These are phyloP conservation scores for Nepenthes alata DNA, from an alignment of 179 eudicot species.

Conservation along the genomic window DNA sequence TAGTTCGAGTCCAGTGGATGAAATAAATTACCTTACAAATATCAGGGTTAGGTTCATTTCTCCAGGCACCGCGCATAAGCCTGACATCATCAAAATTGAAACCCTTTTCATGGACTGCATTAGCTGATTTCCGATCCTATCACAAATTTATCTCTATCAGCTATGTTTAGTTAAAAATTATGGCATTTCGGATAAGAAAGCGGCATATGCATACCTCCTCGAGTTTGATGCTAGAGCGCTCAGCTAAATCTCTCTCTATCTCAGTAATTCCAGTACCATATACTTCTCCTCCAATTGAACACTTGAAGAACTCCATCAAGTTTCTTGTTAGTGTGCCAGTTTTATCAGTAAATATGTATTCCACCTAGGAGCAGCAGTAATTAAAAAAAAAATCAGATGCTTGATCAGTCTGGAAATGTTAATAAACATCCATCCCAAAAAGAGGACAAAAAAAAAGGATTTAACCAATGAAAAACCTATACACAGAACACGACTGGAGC, in stretches of 20 bases:
- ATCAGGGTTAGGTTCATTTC: constrained; percentile 91
- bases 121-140: constrained; percentile 50
- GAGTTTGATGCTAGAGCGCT: constrained; percentile 48
- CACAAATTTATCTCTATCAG: constrained; percentile 12
- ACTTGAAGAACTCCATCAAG: constrained; percentile 97
- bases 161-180: constrained; percentile 1
- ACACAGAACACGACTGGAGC: neutral
- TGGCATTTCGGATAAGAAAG: neutral
- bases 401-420: neutral
- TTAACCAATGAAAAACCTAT: neutral
- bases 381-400: constrained; percentile 6
- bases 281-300: constrained; percentile 86
- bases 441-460: neutral
- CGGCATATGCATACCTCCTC: constrained; percentile 34
- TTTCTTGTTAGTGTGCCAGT: constrained; percentile 95
- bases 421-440: neutral
- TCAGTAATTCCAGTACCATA: constrained; percentile 94
- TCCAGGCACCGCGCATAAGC: constrained; percentile 97
- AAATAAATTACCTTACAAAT: constrained; percentile 60
- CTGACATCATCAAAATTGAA: constrained; percentile 89
- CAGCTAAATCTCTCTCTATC: constrained; percentile 80
- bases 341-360: constrained; percentile 88
- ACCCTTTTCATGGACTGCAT: constrained; percentile 66
- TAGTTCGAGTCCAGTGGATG: neutral
- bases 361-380: constrained; percentile 49